These are phyloP conservation scores for Aphanomyces astaci DNA, from an alignment of 352 stramenopile species.

Conservation along the genomic window DNA sequence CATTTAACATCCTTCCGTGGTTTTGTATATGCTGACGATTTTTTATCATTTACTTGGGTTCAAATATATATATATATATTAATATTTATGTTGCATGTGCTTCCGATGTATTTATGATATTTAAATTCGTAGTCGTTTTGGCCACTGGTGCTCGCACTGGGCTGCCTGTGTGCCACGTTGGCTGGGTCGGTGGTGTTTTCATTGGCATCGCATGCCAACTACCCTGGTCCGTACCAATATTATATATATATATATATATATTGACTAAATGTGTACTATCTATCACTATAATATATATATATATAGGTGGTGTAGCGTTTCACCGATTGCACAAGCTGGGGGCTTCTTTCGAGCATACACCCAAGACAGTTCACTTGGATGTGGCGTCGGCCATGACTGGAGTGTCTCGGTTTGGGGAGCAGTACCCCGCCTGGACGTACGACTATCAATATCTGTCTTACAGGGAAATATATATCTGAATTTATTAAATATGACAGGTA, in stretches of 20 bases:
- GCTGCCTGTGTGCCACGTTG: slow-evolving; percentile 40
- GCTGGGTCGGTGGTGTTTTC: slow-evolving; percentile 51
- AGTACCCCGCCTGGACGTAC: slow-evolving; percentile 64
- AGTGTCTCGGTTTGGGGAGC: slow-evolving; percentile 84
- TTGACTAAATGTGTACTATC: slow-evolving; percentile 28
- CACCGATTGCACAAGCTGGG: slow-evolving; percentile 45
- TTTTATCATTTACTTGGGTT: too few relatives aligned
- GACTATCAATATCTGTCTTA: slow-evolving; percentile 10
- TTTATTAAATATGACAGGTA: slow-evolving; percentile 34
- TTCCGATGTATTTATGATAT: too few relatives aligned
- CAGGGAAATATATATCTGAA: not conserved
- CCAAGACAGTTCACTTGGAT: slow-evolving; percentile 84
- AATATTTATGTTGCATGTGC: too few relatives aligned
- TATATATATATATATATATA: too few relatives aligned
- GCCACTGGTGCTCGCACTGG: slow-evolving; percentile 42
- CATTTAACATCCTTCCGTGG: not conserved
- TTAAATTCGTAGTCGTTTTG: slow-evolving; percentile 33
- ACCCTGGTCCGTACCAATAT: slow-evolving; percentile 64
- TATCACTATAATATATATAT: not conserved
- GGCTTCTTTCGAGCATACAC: slow-evolving; percentile 27
- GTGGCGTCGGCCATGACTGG: slow-evolving; percentile 92
- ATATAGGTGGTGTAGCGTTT: slow-evolving; percentile 61
- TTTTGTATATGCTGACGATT: too few relatives aligned
- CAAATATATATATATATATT: too few relatives aligned
- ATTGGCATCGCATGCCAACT: slow-evolving; percentile 83